A percentile compares a stretch with the other conserved stretches of the same genome.
Evolutionary conservation across 129 eudicot species (phyloP).

Genomic region (Flaveria trinervia): DNA sequence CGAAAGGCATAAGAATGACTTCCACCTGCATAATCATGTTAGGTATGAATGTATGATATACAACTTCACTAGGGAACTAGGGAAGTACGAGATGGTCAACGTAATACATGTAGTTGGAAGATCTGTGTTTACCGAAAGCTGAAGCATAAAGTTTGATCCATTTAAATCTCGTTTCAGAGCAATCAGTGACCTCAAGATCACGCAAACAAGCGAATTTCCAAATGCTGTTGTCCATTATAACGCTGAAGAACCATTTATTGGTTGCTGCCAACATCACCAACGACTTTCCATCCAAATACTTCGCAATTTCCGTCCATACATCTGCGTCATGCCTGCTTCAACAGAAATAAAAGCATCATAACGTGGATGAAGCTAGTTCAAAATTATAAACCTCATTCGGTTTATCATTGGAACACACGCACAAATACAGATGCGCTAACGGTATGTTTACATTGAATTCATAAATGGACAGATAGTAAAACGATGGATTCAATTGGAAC

Average conservation of each 20-base stretch:
- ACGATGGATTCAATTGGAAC: neutral
- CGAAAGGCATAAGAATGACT: slow-evolving; percentile 80
- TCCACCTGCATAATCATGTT: slow-evolving; percentile 62
- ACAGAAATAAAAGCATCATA: slow-evolving; percentile 25
- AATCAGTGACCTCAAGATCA: slow-evolving; percentile 91
- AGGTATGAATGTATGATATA: neutral
- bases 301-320: slow-evolving; percentile 89
- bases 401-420: slow-evolving; percentile 16
- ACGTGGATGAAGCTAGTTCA: slow-evolving; percentile 5
- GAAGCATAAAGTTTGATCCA: slow-evolving; percentile 74
- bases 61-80: slow-evolving; percentile 4
- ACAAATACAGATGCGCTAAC: neutral
- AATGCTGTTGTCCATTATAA: slow-evolving; percentile 62
- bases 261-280: slow-evolving; percentile 80
- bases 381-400: neutral
- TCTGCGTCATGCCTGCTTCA: slow-evolving; percentile 71
- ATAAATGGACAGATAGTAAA: neutral
- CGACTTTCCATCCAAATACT: slow-evolving; percentile 83
- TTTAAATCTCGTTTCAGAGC: slow-evolving; percentile 54
- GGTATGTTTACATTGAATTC: neutral
- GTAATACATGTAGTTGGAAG: slow-evolving; percentile 29
- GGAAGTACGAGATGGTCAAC: slow-evolving; percentile 10
- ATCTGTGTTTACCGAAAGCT: slow-evolving; percentile 60
- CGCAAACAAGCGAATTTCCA: slow-evolving; percentile 92
- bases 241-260: slow-evolving; percentile 67